A percentile compares a stretch with the other conserved stretches of the same genome.
phyloP scores from a whole-genome alignment of 108 stramenopile genomes.

The Ochromonas danica region DNA sequence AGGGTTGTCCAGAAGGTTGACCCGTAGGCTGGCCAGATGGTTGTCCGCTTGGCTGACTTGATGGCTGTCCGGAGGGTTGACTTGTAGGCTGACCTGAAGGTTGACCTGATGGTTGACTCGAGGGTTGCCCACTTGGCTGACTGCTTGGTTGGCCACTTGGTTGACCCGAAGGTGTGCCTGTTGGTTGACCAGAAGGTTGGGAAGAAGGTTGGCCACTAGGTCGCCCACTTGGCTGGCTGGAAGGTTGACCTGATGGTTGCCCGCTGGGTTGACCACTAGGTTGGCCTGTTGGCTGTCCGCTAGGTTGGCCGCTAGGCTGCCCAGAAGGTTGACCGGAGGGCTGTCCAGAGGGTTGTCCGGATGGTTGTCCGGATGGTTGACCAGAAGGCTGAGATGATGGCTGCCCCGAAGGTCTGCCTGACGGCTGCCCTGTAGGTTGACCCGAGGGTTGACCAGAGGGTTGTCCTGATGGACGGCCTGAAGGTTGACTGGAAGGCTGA shows the following conservation, averaged over 20 bases:
- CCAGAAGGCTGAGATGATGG: not conserved
- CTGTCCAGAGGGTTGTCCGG: not conserved
- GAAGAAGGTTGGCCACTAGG: not conserved
- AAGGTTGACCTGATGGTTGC: constrained; percentile 7
- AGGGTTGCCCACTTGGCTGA: not conserved
- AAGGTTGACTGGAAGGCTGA: not conserved
- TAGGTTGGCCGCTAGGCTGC: not conserved
- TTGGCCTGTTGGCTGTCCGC: constrained; percentile 14
- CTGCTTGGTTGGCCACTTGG: not conserved
- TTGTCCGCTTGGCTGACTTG: constrained; percentile 1
- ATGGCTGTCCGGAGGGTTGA: constrained; percentile 11
- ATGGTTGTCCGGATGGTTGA: not conserved
- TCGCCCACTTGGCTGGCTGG: not conserved
- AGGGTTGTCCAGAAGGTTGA: constrained; percentile 6
- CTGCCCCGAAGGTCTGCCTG: not conserved
- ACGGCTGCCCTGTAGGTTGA: not conserved
- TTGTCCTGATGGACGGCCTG: not conserved
- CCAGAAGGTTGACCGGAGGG: not conserved
- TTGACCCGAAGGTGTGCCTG: not conserved
- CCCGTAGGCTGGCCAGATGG: constrained; percentile 9
- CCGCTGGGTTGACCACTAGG: not conserved
- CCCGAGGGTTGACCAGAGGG: not conserved
- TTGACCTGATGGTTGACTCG: constrained; percentile 11
- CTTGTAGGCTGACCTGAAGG: constrained; percentile 28
- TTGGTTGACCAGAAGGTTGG: constrained; percentile 2